phyloP scores from a whole-genome alignment of 2,329 filamentous ascomycete genomes.

The Fusarium nanum region DNA sequence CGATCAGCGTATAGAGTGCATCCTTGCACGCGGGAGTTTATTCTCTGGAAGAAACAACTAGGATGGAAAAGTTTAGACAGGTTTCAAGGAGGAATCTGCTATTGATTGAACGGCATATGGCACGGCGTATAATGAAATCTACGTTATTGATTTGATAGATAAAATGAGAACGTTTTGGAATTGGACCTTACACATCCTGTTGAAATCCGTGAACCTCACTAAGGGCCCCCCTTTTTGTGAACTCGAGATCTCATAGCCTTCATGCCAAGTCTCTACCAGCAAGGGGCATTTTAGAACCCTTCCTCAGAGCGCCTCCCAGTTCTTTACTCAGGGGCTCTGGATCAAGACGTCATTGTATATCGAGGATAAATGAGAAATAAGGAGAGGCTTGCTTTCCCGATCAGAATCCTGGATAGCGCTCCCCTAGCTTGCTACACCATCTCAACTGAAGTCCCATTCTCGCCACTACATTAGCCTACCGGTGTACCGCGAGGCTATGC shows the following conservation, averaged over 20 bases:
- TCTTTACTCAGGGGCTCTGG: background rate
- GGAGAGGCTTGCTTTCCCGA: background rate
- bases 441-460: background rate
- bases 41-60: background rate
- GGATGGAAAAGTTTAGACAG: slow-evolving; percentile 33
- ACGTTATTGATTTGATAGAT: slow-evolving; percentile 38
- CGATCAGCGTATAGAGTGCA: slow-evolving; percentile 76
- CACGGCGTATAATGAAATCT: slow-evolving; percentile 41
- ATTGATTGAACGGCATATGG: slow-evolving; percentile 43
- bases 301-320: too few relatives aligned
- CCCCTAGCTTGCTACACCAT: background rate
- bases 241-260: background rate
- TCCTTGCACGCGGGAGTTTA: background rate
- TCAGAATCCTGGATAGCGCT: background rate
- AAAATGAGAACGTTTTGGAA: slow-evolving; percentile 16
- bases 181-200: background rate
- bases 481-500: background rate
- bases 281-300: background rate
- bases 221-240: background rate
- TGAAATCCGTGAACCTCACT: background rate
- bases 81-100: slow-evolving; percentile 25
- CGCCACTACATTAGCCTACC: background rate
- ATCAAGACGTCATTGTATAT: background rate
- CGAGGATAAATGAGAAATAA: background rate
- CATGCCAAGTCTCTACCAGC: background rate